Base-by-base conservation (phyloP, 1,139 yeast species). In the Yamadazyma buinensis region DNA sequence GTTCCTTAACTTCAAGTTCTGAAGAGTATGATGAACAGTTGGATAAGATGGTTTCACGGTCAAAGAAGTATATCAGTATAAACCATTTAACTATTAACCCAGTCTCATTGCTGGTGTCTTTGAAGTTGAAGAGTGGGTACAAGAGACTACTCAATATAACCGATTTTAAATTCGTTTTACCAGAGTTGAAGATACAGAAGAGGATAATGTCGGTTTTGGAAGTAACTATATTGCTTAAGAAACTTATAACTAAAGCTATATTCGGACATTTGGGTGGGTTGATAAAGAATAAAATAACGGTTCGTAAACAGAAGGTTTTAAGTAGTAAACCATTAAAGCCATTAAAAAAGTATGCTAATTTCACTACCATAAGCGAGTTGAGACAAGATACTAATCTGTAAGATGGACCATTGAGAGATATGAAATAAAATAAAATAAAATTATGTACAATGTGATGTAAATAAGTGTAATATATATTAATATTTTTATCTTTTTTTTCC, bases 121-220 rank as follows among this genome's bases (percentile, higher is more conserved):
- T 79, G 40, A 73, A 71, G 44, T 77, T 83, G 31, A 66, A 64
- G 31, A 57, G 52, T 26, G 87, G 88, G 0, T 64, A 72, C 25
- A 66, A 64, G 49, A 61, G 81, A 40, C 48, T 80, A 38, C 67
- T 80, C 36, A 82, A 82, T 50, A 87, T 83, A 4, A 69, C 76
- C 23, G 69, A 77, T 45, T 77, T 83, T 42, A 58, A 67, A 12
- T 58, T 82, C 30, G 61, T 63, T 19, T 55, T 82, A 38, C 88
- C 87, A 0, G 68, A 64, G 19, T 58, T 81, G 33, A 47, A 50
- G 7, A 72, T 81, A 33, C 55, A 58, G 17, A 67, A 72, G 43
- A 62, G 65, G 48, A 63, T 80, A 2, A 59, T 80, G 55, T 77
- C 83, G 3, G 48, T 72, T 27, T 53, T 72, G 32, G 88, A 82